Base-by-base conservation (phyloP, 768 basidiomycete species). In the Boletellus ananas region DNA sequence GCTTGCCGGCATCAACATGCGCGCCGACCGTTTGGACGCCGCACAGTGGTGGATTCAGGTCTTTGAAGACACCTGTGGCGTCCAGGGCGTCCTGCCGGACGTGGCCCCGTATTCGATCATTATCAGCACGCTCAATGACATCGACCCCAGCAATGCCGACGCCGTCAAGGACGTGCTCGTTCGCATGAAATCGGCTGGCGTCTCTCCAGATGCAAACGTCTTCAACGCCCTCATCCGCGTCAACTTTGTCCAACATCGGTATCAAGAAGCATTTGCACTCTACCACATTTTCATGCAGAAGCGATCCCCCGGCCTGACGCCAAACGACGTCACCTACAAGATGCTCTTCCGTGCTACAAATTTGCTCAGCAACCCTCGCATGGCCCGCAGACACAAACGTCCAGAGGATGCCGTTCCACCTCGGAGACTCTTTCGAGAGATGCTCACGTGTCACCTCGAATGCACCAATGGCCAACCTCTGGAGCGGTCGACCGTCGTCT, bases 221-320 rank as follows among this genome's bases (percentile, higher is more conserved):
- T 74, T 80, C 65, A 80, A 82, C 48, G 52, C 72, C 8, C 70
- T 83, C 52, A 72, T 83, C 13, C 64, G 71, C 6, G 63, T 65
- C 14, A 72, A 77, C 47, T 56, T 70, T 34, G 58, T 69, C 12
- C 60, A 59, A 1, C 48, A 61, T 12, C 66, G 67, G 6, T 62
- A 70, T 42, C 57, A 54, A 5, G 65, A 68, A 16, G 75, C 73
- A 6, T 76, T 80, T 51, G 57, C 66, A 3, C 62, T 80, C 4
- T 83, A 80, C 55, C 58, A 57, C 8, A 46, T 71, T 18, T 58
- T 83, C 41, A 63, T 72, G 54, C 49, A 40, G 23, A 60, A 72
- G 29, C 64, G 72, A 1, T 56, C 63, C 1, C 57, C 55, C 10
- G 52, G 59, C 0, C 47, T 65, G 4, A 59, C 74, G 44, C 61